These are phyloP conservation scores for Talaromyces liani DNA, from an alignment of 495 filamentous ascomycete genomes.

Conservation along the genomic window DNA sequence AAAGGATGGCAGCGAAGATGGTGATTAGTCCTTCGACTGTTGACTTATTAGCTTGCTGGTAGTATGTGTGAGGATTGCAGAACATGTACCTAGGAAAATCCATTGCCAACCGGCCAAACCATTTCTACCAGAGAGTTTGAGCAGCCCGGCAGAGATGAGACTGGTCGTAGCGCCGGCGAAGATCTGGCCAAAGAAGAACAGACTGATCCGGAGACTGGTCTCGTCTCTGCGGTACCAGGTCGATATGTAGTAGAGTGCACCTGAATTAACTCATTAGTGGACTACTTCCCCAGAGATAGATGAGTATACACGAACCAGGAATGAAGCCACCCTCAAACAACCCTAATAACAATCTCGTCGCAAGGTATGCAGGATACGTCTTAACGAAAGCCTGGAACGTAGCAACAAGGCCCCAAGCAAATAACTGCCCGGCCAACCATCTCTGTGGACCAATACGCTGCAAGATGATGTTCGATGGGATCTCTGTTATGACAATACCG, in stretches of 20 bases:
- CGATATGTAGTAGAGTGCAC: constrained; percentile 51
- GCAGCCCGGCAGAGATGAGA: constrained; percentile 43
- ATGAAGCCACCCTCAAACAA: constrained; percentile 54
- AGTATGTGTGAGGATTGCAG: neutral
- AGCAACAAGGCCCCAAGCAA: constrained; percentile 53
- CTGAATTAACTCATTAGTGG: constrained; percentile 40
- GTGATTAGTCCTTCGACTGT: constrained; percentile 49
- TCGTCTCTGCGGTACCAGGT: constrained; percentile 54
- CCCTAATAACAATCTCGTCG: constrained; percentile 48
- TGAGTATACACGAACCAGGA: constrained; percentile 27
- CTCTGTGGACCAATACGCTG: constrained; percentile 45
- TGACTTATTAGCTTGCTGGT: neutral
- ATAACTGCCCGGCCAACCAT: constrained; percentile 49
- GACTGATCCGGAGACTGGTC: constrained; percentile 43
- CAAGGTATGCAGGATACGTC: constrained; percentile 40
- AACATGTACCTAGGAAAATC: constrained; percentile 45
- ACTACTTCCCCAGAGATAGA: neutral
- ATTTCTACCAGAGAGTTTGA: constrained; percentile 40
- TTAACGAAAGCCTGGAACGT: constrained; percentile 53
- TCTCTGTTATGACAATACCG: constrained; percentile 51
- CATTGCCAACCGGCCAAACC: constrained; percentile 54
- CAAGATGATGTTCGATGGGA: constrained; percentile 50
- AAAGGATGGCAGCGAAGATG: constrained; percentile 40
- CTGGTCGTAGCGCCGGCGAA: constrained; percentile 45
- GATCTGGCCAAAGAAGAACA: constrained; percentile 49